Base-by-base conservation (phyloP, 768 basidiomycete genomes). In the Symmetrospora coprosmae region DNA sequence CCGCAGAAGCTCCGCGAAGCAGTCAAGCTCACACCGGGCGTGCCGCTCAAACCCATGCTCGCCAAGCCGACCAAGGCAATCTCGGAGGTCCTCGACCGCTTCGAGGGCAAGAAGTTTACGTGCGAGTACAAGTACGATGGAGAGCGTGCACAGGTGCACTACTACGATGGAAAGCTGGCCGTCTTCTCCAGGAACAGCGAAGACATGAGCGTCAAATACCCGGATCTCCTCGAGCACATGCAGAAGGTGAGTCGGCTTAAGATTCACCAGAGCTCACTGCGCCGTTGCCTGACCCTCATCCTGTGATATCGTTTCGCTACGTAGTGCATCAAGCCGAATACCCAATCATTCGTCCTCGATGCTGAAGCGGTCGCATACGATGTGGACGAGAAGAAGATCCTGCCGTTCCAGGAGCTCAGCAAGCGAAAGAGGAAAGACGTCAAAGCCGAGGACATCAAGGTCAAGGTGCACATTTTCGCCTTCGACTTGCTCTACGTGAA, bases 101-200 rank as follows among this genome's bases (percentile, higher is more conserved):
- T 97, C 69, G 94, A 99, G 73, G 83, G 82, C 69, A 91, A 90
- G 73, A 80, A 78, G 53, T 97, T 99, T 71, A 96, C 94, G 8
- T 97, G 91, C 74, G 94, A 99, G 75, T 99, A 99, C 74, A 99
- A 99, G 73, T 99, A 99, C 66, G 94, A 99, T 65, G 94, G 94
- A 6, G 94, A 99, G 72, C 83, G 94, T 46, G 94, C 94, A 16
- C 65, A 85, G 82, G 85, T 92, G 2, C 94, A 99, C 73, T 81
- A 78, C 69, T 74, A 89, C 46, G 79, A 88, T 68, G 92, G 90
- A 1, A 79, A 77, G 3, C 82, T 99, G 19, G 79, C 80, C n/a
- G 83, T 99, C 40, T 99, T 96, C 74, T 60, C 49, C 14, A 77
- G 94, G 58, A 99, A 99, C 73, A 94, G 90, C 25, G 94, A 99